phyloP scores from a whole-genome alignment of 768 basidiomycete genomes.

The Lepiota brunneoincarnata region DNA sequence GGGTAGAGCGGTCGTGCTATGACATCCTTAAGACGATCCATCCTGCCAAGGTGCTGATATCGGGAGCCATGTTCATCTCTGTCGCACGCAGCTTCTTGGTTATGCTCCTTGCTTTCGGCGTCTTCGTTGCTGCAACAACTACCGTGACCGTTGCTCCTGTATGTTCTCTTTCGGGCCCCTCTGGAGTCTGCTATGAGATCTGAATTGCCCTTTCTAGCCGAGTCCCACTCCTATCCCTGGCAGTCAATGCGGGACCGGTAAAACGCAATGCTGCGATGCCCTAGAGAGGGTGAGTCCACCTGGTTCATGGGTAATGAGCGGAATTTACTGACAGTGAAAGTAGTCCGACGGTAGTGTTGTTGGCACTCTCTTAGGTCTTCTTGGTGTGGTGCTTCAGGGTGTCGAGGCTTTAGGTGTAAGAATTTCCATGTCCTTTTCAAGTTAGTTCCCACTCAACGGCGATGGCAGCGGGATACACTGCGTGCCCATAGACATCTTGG shows the following conservation, averaged over 20 bases:
- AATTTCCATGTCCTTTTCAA: neutral
- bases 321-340: neutral
- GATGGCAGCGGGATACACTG: slow-evolving; percentile 27
- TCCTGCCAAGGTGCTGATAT: neutral
- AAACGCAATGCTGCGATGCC: slow-evolving; percentile 22
- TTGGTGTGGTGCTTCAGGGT: slow-evolving; percentile 23
- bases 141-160: slow-evolving; percentile 17
- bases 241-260: slow-evolving; percentile 20
- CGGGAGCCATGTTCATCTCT: slow-evolving; percentile 4
- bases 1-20: no score
- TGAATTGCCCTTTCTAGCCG: slow-evolving; percentile 4
- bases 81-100: slow-evolving; percentile 4
- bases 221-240: slow-evolving; percentile 16
- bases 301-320: neutral
- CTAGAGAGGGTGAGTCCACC: slow-evolving; percentile 19
- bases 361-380: slow-evolving; percentile 21
- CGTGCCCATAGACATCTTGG: slow-evolving; percentile 23
- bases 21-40: neutral
- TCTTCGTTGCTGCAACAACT: slow-evolving; percentile 21
- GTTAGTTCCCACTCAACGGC: neutral
- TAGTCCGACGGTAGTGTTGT: slow-evolving; percentile 22
- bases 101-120: slow-evolving; percentile 13
- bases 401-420: slow-evolving; percentile 28
- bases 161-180: neutral
- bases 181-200: neutral